These are phyloP conservation scores for Calonectria pauciramosa DNA, from an alignment of 2,329 filamentous ascomycete genomes.

Conservation along the genomic window DNA sequence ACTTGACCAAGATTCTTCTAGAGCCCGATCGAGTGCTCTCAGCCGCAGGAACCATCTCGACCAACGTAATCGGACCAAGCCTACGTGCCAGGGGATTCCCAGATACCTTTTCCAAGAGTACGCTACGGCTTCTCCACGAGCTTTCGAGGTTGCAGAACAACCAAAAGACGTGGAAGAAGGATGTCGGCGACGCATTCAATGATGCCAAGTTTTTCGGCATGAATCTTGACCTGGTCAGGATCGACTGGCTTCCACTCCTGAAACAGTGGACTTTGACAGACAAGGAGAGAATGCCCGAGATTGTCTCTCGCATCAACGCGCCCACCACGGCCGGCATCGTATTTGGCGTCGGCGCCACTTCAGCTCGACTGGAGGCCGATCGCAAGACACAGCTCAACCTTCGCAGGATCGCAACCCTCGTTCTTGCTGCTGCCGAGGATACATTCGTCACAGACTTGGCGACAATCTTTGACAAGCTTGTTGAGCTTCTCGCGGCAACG, in stretches of 20 bases:
- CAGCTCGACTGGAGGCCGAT: constrained; percentile 94
- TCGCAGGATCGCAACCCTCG: constrained; percentile 82
- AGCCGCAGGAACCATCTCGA: constrained; percentile 84
- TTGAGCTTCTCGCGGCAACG: constrained; percentile 88
- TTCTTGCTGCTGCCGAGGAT: constrained; percentile 83
- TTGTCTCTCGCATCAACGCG: constrained; percentile 82
- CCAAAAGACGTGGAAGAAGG: constrained; percentile 93
- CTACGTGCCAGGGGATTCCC: constrained; percentile 90
- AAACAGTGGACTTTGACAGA: constrained; percentile 88
- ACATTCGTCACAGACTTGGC: constrained; percentile 84
- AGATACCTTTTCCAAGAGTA: constrained; percentile 80
- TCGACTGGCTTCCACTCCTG: constrained; percentile 86
- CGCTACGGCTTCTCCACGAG: constrained; percentile 81
- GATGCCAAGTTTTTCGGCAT: constrained; percentile 88
- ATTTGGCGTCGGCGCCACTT: constrained; percentile 97
- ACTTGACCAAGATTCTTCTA: constrained; percentile 84
- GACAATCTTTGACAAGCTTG: constrained; percentile 83
- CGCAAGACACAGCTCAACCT: constrained; percentile 92
- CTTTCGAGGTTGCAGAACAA: constrained; percentile 83
- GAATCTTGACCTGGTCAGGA: constrained; percentile 73
- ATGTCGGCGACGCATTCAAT: constrained; percentile 92
- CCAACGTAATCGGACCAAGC: constrained; percentile 84
- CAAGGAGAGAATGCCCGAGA: constrained; percentile 88
- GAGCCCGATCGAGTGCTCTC: constrained; percentile 87
- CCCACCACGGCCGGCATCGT: constrained; percentile 96